Evolutionary conservation across 2,329 filamentous ascomycete genomes (phyloP).

Genomic region (Paecilomyces fulvus): DNA sequence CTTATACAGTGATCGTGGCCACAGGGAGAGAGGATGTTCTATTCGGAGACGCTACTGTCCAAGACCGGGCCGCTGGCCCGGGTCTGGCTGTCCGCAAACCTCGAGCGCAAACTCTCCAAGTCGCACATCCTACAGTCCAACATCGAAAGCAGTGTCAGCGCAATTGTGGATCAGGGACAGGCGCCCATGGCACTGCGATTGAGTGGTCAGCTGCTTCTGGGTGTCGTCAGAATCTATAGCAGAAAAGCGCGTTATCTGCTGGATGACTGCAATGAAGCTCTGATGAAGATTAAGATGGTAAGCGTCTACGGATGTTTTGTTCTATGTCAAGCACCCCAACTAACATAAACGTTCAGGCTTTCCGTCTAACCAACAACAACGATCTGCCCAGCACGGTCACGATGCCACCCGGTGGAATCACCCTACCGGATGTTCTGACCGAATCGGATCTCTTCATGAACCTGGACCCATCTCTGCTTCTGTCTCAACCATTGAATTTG

Average conservation of each 20-base stretch:
- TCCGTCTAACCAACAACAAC: slow-evolving; percentile 88
- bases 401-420: slow-evolving; percentile 72
- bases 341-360: slow-evolving; percentile 56
- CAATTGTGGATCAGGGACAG: slow-evolving; percentile 86
- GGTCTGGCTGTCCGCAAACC: slow-evolving; percentile 95
- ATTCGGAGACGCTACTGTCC: slow-evolving; percentile 88
- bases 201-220: slow-evolving; percentile 86
- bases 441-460: slow-evolving; percentile 87
- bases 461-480: slow-evolving; percentile 69
- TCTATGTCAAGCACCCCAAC: slow-evolving; percentile 8
- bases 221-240: slow-evolving; percentile 95
- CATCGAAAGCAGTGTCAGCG: slow-evolving; percentile 87
- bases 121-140: slow-evolving; percentile 91
- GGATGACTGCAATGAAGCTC: slow-evolving; percentile 93
- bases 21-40: slow-evolving; percentile 63
- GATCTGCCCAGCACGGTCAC: slow-evolving; percentile 81
- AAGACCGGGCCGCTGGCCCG: slow-evolving; percentile 96
- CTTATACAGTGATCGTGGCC: slow-evolving; percentile 8
- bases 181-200: slow-evolving; percentile 91
- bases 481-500: slow-evolving; percentile 59
- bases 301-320: slow-evolving; percentile 11
- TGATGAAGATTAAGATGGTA: slow-evolving; percentile 99
- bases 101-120: slow-evolving; percentile 97
- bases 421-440: slow-evolving; percentile 85
- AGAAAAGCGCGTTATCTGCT: slow-evolving; percentile 92